Evolutionary conservation across 768 basidiomycete genomes (phyloP).

Genomic region (Pleurotus djamor): DNA sequence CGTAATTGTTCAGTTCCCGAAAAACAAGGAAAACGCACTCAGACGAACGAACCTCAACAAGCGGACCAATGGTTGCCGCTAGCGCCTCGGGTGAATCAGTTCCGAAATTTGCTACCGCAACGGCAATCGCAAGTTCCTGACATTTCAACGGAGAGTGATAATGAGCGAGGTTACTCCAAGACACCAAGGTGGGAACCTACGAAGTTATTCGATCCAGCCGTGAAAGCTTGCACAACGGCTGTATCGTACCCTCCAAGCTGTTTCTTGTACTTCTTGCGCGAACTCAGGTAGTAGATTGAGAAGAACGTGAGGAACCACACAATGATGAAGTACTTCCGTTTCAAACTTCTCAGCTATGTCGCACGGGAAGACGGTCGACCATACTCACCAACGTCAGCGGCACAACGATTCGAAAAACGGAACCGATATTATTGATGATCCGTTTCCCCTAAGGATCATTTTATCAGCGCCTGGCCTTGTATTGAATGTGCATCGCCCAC

Average conservation of each 20-base stretch:
- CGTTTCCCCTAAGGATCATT: slow-evolving; percentile 35
- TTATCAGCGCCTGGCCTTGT: not conserved
- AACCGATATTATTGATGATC: slow-evolving; percentile 71
- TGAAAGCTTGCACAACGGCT: slow-evolving; percentile 78
- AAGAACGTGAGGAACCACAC: slow-evolving; percentile 71
- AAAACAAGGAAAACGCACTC: not conserved
- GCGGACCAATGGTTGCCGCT: slow-evolving; percentile 76
- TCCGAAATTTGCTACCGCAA: slow-evolving; percentile 76
- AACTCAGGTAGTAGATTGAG: slow-evolving; percentile 46
- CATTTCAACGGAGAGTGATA: not conserved
- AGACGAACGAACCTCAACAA: slow-evolving; percentile 56
- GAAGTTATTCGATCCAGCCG: slow-evolving; percentile 78
- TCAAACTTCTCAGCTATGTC: no score
- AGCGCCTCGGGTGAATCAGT: slow-evolving; percentile 76
- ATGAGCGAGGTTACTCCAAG: not conserved
- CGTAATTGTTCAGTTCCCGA: not conserved
- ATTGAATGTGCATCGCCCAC: not conserved
- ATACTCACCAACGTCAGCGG: slow-evolving; percentile 54
- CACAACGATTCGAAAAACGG: slow-evolving; percentile 79
- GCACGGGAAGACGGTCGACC: not conserved
- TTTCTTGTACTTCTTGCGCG: slow-evolving; percentile 20
- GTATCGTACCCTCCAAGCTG: slow-evolving; percentile 52
- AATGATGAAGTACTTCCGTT: slow-evolving; percentile 57
- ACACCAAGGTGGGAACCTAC: slow-evolving; percentile 33
- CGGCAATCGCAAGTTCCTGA: slow-evolving; percentile 82